phyloP scores from a whole-genome alignment of 2,329 filamentous ascomycete species.

The Grosmannia penicillata region DNA sequence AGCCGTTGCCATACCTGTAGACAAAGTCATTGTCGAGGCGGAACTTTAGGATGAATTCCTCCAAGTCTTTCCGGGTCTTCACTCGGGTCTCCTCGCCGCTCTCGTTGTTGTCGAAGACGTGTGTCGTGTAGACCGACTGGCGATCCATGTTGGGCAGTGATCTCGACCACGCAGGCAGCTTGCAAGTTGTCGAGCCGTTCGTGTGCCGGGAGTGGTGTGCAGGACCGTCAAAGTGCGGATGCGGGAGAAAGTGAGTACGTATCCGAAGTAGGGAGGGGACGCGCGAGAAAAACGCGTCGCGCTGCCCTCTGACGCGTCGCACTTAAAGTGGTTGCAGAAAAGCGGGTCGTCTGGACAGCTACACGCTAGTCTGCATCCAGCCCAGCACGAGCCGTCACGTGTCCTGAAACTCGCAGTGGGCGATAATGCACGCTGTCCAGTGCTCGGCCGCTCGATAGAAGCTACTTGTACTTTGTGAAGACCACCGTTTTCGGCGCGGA shows the following conservation, averaged over 20 bases:
- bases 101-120: slow-evolving; percentile 57
- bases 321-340: slow-evolving; percentile 11
- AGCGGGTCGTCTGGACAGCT: neutral
- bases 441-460: neutral
- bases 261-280: slow-evolving; percentile 1
- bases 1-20: slow-evolving; percentile 55
- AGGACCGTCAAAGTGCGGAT: neutral
- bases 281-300: slow-evolving; percentile 11
- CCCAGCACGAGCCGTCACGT: neutral
- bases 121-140: slow-evolving; percentile 73
- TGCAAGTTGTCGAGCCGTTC: neutral
- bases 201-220: neutral
- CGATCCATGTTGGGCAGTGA: slow-evolving; percentile 52
- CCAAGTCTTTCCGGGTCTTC: slow-evolving; percentile 63
- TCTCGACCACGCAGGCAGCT: neutral
- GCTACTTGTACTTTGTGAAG: neutral
- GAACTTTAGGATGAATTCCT: slow-evolving; percentile 87
- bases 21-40: slow-evolving; percentile 88
- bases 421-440: neutral
- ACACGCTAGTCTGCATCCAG: neutral
- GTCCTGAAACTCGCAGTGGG: neutral
- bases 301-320: slow-evolving; percentile 8
- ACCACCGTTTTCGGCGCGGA: neutral
- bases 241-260: neutral
- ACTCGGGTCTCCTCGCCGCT: slow-evolving; percentile 53